Base-by-base conservation (phyloP, 192 early-diverging fungal species). In the Coemansia sp. region DNA sequence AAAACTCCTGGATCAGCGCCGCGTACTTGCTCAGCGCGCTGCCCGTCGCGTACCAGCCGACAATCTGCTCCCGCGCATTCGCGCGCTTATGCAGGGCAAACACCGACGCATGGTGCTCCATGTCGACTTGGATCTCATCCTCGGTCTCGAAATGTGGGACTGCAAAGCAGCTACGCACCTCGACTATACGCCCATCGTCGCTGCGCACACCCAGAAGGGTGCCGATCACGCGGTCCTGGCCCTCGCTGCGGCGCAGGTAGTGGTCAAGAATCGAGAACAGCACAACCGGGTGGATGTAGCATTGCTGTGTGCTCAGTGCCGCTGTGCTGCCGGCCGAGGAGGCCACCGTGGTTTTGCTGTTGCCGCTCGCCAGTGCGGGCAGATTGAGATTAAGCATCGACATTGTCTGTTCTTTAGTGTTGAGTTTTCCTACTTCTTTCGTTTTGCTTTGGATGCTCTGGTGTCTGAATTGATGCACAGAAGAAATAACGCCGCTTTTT, bases 241-340 rank as follows among this genome's bases (percentile, higher is more conserved):
- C 83, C 58, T 91, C 89, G 65, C 91, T 87, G 54, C 91, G 88
- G 40, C 95, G 89, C 60, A 92, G 69, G 67, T 81, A 93, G 78
- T 97, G 95, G 81, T 95, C 93, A 16, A 98, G 86, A 51, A 97
- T 89, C 29, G 92, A 86, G 68, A 98, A 91, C 35, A 95, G 82
- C 12, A 95, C 93, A 22, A 95, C 81, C 27, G 95, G 95, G 50
- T 80, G 77, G 51, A 80, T 62, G 71, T 80, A 80, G 71, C 71
- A 73, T 27, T 80, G 77, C 51, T 80, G 77, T 0, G 75, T 57
- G 7, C 61, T 68, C 16, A 69, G 57, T 14, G 65, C 67, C 2
- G 69, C 65, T 22, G 66, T 65, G 21, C 65, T 62, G 35, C 61
- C 64, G n/a, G 25, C 58, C 14, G 22, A 5, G 19, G 30, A n/a